Percentiles rank a stretch among this genome's conserved stretches.
These are phyloP conservation scores for Mariannaea elegans DNA, from an alignment of 2,329 filamentous ascomycete species.

Conservation along the genomic window DNA sequence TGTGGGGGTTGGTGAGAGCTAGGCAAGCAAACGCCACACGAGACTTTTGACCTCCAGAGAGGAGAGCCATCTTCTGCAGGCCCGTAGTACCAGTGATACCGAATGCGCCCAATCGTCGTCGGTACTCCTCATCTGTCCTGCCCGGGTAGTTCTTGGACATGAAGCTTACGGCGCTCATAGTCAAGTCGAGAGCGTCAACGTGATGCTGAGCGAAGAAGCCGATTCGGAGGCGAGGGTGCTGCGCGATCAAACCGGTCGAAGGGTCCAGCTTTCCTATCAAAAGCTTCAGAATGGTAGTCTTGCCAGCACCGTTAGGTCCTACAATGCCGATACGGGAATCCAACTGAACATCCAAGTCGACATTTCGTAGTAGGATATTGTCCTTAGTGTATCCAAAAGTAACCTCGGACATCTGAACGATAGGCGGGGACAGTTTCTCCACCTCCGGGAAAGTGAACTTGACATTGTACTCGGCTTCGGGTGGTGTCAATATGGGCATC, in stretches of 20 bases:
- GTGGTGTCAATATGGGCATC: slow-evolving; percentile 90
- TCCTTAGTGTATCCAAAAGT: slow-evolving; percentile 88
- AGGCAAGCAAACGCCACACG: slow-evolving; percentile 98
- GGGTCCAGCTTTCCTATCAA: slow-evolving; percentile 86
- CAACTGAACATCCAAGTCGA: slow-evolving; percentile 96
- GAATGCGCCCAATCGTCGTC: slow-evolving; percentile 90
- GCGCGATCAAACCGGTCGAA: slow-evolving; percentile 82
- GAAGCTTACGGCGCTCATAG: slow-evolving; percentile 88
- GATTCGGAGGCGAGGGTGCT: slow-evolving; percentile 86
- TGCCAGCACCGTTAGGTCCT: slow-evolving; percentile 98
- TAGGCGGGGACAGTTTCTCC: slow-evolving; percentile 95
- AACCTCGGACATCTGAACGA: slow-evolving; percentile 96
- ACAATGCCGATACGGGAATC: slow-evolving; percentile 99
- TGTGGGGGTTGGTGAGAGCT: slow-evolving; percentile 92
- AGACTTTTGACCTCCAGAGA: slow-evolving; percentile 98
- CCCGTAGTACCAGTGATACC: slow-evolving; percentile 94
- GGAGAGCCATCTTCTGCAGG: slow-evolving; percentile 91
- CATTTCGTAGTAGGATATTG: slow-evolving; percentile 80
- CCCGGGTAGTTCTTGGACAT: slow-evolving; percentile 94
- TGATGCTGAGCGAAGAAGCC: slow-evolving; percentile 99
- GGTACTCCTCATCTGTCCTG: slow-evolving; percentile 94
- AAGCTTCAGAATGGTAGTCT: slow-evolving; percentile 98
- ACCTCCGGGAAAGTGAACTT: slow-evolving; percentile 98
- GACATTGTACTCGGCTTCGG: slow-evolving; percentile 93
- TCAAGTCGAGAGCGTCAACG: slow-evolving; percentile 94